Evolutionary conservation across 2,329 filamentous ascomycete genomes (phyloP), one percentile per base, ranked within the genome.

Genomic region (Sporothrix brasiliensis): DNA sequence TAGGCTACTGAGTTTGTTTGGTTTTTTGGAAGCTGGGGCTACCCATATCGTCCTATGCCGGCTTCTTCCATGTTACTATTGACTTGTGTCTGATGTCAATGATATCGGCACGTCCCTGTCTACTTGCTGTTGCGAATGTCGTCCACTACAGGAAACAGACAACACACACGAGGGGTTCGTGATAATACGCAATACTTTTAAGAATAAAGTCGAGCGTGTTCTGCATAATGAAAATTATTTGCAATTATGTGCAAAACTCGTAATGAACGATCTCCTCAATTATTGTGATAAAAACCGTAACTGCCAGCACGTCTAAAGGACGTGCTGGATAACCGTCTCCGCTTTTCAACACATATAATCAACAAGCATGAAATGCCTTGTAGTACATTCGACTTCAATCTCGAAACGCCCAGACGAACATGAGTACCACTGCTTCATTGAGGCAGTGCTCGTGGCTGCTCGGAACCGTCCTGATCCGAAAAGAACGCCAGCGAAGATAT

Each of bases 401-500:
- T 44, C 58, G 58, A 63, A 63, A 63, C 58, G 44, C 58, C 16
- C 34, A 14, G 10, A 16, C 11, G n/a, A 44, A n/a, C 9, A 30
- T 34, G 6, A 14, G 7, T 9, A 63, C 58, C 58, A 63, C 10
- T 14, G 39, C 30, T 63, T 44, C 11, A 4, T 24, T 24, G 58
- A 19, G 58, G 58, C 58, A 44, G 58, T 63, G 58, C 58, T 63
- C 39, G 58, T 27, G 58, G 58, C 58, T 21, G 58, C 58, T 44
- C 58, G 58, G 58, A 63, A 47, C n/a, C 21, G 58, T 9, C 21
- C 16, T 19, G 39, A 27, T 47, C 58, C 58, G 58, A 24, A 19
- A 14, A 13, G 16, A 39, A 60, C 16, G n/a, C 21, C 34, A 19
- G 11, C 19, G n/a, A 14, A 14, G 24, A 44, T 21, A 21, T 10